Conservation (phyloP, 345 rosid genomes). For the Eucalyptus marginata region DNA sequence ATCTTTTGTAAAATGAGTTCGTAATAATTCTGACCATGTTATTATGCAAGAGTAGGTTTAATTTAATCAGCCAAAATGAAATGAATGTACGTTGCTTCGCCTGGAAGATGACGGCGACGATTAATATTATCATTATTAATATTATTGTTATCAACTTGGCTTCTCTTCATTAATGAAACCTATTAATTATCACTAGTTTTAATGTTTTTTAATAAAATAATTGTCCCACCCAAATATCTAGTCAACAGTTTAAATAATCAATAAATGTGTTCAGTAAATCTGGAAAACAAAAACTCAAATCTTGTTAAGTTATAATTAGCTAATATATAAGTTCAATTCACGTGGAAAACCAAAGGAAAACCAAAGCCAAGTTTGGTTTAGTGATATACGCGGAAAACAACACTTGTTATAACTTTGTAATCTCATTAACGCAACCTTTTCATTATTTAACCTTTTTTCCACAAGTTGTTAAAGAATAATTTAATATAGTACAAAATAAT, state of each 20-base stretch:
- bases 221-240: background rate
- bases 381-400: no score
- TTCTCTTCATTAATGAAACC: background rate
- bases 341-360: no score
- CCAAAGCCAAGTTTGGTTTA: no score
- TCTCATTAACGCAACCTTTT: no score
- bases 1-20: no score
- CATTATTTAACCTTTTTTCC: background rate
- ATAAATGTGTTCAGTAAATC: background rate
- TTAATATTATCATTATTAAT: no score
- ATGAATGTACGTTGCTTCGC: no score
- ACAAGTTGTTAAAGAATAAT: background rate
- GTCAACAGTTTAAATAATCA: background rate
- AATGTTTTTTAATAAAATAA: background rate
- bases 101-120: background rate
- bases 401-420: no score
- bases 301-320: background rate
- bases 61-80: no score
- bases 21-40: no score
- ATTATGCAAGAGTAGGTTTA: no score
- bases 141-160: background rate
- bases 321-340: no score
- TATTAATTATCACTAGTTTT: background rate
- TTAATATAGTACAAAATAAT: background rate
- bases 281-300: background rate